A percentile compares a stretch with the other conserved stretches of the same genome.
Conservation (phyloP, 1,139 yeast species). For the Taphrina sp. region DNA sequence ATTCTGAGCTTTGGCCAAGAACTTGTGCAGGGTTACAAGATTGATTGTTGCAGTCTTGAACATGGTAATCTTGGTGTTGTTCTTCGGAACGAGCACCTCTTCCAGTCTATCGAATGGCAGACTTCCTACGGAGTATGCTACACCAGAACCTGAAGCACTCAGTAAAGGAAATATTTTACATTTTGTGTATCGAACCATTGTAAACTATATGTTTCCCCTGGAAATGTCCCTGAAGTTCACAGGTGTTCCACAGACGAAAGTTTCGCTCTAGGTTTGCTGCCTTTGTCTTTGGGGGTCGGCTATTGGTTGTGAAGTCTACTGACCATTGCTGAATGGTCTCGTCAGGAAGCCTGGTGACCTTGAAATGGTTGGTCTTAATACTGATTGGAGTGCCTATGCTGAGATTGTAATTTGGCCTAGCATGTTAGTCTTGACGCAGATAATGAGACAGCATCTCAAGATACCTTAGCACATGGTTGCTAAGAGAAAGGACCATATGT, state of each 20-base stretch:
- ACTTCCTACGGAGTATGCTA: constrained; percentile 34
- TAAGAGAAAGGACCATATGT: no score
- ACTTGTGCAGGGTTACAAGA: constrained; percentile 34
- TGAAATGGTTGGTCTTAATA: constrained; percentile 35
- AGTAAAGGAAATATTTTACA: background rate
- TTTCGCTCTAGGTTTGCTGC: constrained; percentile 15
- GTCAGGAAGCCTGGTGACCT: constrained; percentile 33
- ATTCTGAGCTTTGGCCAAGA: constrained; percentile 31
- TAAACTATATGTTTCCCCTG: constrained; percentile 30
- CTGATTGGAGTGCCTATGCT: constrained; percentile 26
- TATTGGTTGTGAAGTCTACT: constrained; percentile 28
- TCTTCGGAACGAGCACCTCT: constrained; percentile 23
- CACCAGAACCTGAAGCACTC: constrained; percentile 25
- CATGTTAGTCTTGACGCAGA: no score
- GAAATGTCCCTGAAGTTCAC: constrained; percentile 31
- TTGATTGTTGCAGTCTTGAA: constrained; percentile 33
- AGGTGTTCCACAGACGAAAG: constrained; percentile 27
- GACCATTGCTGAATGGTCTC: constrained; percentile 35
- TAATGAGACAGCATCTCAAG: no score
- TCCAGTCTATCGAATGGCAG: constrained; percentile 32
- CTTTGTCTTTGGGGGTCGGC: constrained; percentile 27
- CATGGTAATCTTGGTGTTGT: constrained; percentile 31
- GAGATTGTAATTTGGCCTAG: constrained; percentile 20
- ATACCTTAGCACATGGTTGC: no score
- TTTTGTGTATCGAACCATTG: constrained; percentile 29